Conservation (phyloP, 2,329 filamentous ascomycete species). For the Beauveria brongniartii region DNA sequence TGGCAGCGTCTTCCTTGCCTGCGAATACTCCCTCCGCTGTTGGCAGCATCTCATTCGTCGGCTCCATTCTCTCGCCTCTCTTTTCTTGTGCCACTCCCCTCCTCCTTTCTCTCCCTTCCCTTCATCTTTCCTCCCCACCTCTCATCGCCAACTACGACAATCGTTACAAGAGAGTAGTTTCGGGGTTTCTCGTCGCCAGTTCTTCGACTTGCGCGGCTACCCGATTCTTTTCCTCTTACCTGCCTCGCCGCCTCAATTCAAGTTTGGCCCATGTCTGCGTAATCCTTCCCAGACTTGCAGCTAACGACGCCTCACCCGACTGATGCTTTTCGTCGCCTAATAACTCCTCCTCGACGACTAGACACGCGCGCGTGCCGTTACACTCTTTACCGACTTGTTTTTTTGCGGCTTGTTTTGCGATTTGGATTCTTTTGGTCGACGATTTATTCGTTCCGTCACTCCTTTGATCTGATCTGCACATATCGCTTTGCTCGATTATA, state of each 20-base stretch:
- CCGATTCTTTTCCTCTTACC: neutral
- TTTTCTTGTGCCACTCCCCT: neutral
- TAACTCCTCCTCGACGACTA: neutral
- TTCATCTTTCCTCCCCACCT: neutral
- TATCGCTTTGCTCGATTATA: conserved; percentile 9
- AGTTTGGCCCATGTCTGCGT: conserved; percentile 8
- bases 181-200: neutral
- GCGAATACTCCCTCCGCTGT: no score
- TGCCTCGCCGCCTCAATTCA: neutral
- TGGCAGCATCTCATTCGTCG: neutral
- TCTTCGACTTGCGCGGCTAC: neutral
- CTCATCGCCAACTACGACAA: conserved; percentile 7
- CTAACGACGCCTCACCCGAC: neutral
- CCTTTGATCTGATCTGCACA: conserved; percentile 11
- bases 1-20: neutral
- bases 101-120: neutral
- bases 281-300: conserved; percentile 1
- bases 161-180: conserved; percentile 1
- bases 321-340: conserved; percentile 4
- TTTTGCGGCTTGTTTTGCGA: conserved; percentile 1
- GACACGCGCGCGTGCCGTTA: conserved; percentile 5
- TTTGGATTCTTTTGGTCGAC: conserved; percentile 6
- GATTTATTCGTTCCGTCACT: conserved; percentile 10
- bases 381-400: conserved; percentile 6
- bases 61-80: conserved; percentile 9